Evolutionary conservation across 192 early-diverging fungal species (phyloP), one percentile per base, ranked within the genome.

Genomic region (Podila minutissima): DNA sequence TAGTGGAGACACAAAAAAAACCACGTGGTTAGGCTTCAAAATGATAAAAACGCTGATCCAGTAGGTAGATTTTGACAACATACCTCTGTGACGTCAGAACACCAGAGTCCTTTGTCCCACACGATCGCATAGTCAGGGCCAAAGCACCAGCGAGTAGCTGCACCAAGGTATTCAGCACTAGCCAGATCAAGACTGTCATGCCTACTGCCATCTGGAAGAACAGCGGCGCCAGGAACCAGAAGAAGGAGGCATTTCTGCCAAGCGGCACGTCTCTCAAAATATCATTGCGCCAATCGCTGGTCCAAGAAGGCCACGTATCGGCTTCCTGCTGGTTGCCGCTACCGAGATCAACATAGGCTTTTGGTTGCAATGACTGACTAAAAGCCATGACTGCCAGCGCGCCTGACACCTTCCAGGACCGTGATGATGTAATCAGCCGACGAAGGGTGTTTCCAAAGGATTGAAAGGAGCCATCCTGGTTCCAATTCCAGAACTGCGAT

Each of bases 161-260:
- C n/a, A 88, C 62, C 20, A 88, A 19, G 5, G 62, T 33, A 24
- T 55, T 58, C 38, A 88, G 31, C 11, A 84, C 20, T 9, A 74
- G 38, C 84, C 84, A 88, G 13, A 83, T 71, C 19, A 83, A 38
- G 6, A 71, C 65, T 2, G 82, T 74, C 17, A 88, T 77, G 0
- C 89, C 89, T 19, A 88, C 48, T 12, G 85, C 81, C 31, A 90
- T 31, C 7, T 85, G 46, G 32, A 88, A 69, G 60, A 88, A 87
- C 3, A 86, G 24, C 0, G 83, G 68, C 1, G 83, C 81, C 20
- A 90, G 31, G 66, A 87, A 87, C 89, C 87, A 88, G 61, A 90
- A 88, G 65, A 88, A 87, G 9, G 75, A 64, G 66, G 87, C 86
- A 13, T 86, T 84, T 19, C 75, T 79, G 15, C 89, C 89, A 10